These are phyloP conservation scores for Artemisia annua DNA, from an alignment of 129 eudicot species.

Conservation along the genomic window DNA sequence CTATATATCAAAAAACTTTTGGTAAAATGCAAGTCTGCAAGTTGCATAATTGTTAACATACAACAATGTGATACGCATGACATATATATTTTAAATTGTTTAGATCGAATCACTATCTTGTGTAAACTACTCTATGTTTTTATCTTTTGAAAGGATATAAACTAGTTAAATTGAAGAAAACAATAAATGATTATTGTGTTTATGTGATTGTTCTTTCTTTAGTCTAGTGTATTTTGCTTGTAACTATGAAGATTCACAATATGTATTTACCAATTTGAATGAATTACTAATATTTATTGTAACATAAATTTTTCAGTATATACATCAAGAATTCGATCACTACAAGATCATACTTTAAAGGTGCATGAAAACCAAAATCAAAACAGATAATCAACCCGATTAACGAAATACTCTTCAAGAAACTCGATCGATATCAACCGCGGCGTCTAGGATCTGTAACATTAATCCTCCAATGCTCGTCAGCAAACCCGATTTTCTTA, in stretches of 20 bases:
- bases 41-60: too few relatives aligned
- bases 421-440: conserved; percentile 24
- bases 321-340: conserved; percentile 35
- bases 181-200: too few relatives aligned
- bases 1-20: too few relatives aligned
- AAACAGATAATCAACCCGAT: conserved; percentile 16
- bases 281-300: not conserved
- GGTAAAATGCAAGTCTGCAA: too few relatives aligned
- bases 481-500: conserved; percentile 42
- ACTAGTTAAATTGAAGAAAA: too few relatives aligned
- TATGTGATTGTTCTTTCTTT: too few relatives aligned
- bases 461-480: conserved; percentile 71
- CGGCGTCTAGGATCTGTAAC: conserved; percentile 71
- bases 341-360: not conserved
- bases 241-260: not conserved
- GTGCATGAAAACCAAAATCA: conserved; percentile 15
- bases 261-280: not conserved
- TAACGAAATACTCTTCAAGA: not conserved
- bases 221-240: too few relatives aligned
- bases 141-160: too few relatives aligned
- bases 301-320: conserved; percentile 22
- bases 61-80: too few relatives aligned
- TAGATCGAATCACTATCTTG: too few relatives aligned
- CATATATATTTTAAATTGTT: too few relatives aligned
- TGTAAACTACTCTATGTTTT: too few relatives aligned